phyloP scores from a whole-genome alignment of 441 rosid species.

The Breynia disticha region DNA sequence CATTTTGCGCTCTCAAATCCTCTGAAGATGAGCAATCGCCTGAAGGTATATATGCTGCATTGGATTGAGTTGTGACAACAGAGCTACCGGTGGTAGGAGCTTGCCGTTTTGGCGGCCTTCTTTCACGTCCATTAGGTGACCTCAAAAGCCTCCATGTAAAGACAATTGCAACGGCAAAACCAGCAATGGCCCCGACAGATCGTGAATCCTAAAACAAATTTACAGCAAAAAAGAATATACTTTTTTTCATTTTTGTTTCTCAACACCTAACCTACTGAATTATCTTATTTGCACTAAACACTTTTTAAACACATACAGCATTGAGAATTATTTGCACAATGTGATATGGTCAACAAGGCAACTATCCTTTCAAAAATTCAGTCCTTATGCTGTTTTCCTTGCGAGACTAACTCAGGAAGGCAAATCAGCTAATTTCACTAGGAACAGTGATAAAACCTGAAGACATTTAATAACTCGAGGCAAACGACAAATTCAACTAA shows the following conservation, averaged over 20 bases:
- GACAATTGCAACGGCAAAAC: constrained; percentile 81
- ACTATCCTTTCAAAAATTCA: too few relatives aligned
- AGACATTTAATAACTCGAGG: neutral
- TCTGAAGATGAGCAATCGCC: constrained; percentile 42
- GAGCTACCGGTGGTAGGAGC: constrained; percentile 41
- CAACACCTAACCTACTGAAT: too few relatives aligned
- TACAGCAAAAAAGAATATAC: neutral
- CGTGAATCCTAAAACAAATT: constrained; percentile 52
- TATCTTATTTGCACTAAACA: too few relatives aligned
- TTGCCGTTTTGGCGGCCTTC: constrained; percentile 68
- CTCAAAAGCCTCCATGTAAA: constrained; percentile 77
- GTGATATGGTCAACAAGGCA: too few relatives aligned
- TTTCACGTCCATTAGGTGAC: constrained; percentile 49
- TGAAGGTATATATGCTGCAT: constrained; percentile 26
- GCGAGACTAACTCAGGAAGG: neutral
- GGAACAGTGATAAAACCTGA: neutral
- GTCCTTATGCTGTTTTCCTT: too few relatives aligned
- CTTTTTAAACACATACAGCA: too few relatives aligned
- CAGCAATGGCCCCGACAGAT: constrained; percentile 88
- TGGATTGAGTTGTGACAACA: constrained; percentile 35
- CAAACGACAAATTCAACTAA: neutral
- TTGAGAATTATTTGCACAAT: too few relatives aligned
- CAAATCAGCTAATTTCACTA: neutral
- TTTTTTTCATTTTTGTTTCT: too few relatives aligned
- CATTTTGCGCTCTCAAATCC: constrained; percentile 58